Base-by-base conservation (phyloP, 1,139 yeast genomes). In the Geotrichum fermentans region DNA sequence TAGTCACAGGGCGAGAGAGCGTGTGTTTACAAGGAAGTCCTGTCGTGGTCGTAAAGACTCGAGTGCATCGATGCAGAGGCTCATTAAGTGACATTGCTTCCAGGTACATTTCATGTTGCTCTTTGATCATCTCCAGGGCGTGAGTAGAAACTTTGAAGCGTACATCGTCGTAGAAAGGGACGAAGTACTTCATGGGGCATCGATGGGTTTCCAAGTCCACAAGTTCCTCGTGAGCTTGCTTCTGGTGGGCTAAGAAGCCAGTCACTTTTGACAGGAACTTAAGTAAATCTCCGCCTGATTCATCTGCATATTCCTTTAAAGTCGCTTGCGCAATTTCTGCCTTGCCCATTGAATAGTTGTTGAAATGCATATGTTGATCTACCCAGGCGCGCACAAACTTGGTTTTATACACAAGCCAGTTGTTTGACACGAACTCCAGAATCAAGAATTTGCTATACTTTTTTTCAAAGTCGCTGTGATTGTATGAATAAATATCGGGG, bases 361-460 rank as follows among this genome's bases (percentile, higher is more conserved):
- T 50, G 38, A 50, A 50, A 24, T 50, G 50, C 30, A 47, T 29
- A 34, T 50, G 53, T 17, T 50, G 50, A 16, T 50, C 53, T 8
- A 42, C 53, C 50, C 51, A 50, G 3, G 51, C 53, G 8, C 53
- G 51, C 18, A 50, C 53, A 47, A 50, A 50, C 30, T 46, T 43
- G 4, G 51, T 50, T 39, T 50, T 50, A 24, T 50, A 48, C n/a
- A 34, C 34, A 10, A 50, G 38, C 53, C 53, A 50, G 41, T 47
- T 43, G 28, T 47, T 33, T 11, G 38, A 47, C 10, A 50, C 51
- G 36, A 32, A 50, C 7, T 44, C 51, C 18, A 50, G 38, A 8
- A 47, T 44, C 29, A 37, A 26, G 14, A 45, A 40, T n/a, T 43
- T 33, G 24, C 42, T 43, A 24, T 47, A 50, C 20, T 44, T 45